Evolutionary conservation across 148 eudicot genomes (phyloP).

Genomic region (Nepenthes gracilis): DNA sequence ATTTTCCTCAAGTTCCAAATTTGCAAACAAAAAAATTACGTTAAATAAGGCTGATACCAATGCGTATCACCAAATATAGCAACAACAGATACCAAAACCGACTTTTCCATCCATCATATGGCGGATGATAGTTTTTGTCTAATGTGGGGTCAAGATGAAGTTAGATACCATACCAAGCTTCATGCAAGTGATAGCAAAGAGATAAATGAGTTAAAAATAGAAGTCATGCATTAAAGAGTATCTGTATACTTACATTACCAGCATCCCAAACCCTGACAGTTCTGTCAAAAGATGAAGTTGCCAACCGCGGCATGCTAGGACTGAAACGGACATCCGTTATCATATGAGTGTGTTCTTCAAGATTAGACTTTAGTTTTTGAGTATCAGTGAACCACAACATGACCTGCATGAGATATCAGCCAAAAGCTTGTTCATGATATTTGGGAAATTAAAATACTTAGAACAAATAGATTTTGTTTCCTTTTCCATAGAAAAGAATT

Average conservation of each 20-base stretch:
- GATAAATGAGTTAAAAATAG: too few species aligned
- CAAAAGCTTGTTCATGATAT: neutral
- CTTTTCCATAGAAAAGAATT: neutral
- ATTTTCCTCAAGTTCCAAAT: too few species aligned
- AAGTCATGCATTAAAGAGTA: neutral
- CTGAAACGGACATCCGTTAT: conserved; percentile 81
- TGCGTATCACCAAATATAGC: too few species aligned
- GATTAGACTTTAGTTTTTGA: conserved; percentile 38
- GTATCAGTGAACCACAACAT: conserved; percentile 61
- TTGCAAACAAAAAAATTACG: too few species aligned
- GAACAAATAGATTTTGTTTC: neutral
- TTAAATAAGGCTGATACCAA: too few species aligned
- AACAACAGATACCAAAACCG: too few species aligned
- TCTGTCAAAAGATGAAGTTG: conserved; percentile 77
- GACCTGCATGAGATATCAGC: conserved; percentile 39
- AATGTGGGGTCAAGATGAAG: too few species aligned
- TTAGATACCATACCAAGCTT: too few species aligned
- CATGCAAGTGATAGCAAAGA: too few species aligned
- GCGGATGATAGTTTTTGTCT: too few species aligned
- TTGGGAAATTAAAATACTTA: too few species aligned
- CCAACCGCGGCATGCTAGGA: conserved; percentile 54
- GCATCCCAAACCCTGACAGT: conserved; percentile 87
- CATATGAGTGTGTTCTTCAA: conserved; percentile 68
- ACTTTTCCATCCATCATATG: too few species aligned
- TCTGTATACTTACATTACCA: conserved; percentile 48